Evolutionary conservation across 768 basidiomycete species (phyloP).

Genomic region (Epithele typhae): DNA sequence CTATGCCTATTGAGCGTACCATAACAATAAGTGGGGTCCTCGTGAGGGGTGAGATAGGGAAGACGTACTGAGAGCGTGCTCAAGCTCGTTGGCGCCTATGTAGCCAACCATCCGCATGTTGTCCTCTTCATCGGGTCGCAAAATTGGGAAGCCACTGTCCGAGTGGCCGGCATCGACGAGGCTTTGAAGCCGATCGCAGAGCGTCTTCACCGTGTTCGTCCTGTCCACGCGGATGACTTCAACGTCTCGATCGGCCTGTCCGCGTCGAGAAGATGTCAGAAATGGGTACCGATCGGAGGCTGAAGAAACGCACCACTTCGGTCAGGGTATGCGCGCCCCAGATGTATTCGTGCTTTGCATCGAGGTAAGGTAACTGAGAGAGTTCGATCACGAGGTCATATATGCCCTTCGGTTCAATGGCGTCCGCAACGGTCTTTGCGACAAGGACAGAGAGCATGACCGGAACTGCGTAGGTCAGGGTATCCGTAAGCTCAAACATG

Average conservation of each 20-base stretch:
- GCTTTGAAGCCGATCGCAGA: constrained; percentile 64
- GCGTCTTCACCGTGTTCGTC: constrained; percentile 70
- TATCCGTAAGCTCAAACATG: constrained; percentile 92
- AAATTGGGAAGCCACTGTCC: constrained; percentile 84
- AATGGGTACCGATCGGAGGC: neutral
- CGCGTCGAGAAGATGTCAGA: neutral
- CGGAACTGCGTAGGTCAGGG: constrained; percentile 87
- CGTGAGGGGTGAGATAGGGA: neutral
- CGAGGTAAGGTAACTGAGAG: constrained; percentile 87
- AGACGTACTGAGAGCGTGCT: constrained; percentile 80
- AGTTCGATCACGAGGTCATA: constrained; percentile 94
- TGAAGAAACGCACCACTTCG: constrained; percentile 67
- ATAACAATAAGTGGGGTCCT: neutral
- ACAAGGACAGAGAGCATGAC: constrained; percentile 87
- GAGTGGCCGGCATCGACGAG: constrained; percentile 58
- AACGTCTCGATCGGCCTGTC: constrained; percentile 61
- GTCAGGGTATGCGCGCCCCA: constrained; percentile 76
- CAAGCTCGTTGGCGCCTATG: constrained; percentile 88
- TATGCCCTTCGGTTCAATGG: constrained; percentile 88
- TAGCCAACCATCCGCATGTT: constrained; percentile 78
- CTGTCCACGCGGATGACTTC: constrained; percentile 70
- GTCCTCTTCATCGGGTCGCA: constrained; percentile 44
- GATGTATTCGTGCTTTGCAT: constrained; percentile 83
- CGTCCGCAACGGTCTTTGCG: constrained; percentile 87
- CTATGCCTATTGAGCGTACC: constrained; percentile 54